phyloP scores from a whole-genome alignment of 1,284 basidiomycete genomes.

The Trametes hirsuta region DNA sequence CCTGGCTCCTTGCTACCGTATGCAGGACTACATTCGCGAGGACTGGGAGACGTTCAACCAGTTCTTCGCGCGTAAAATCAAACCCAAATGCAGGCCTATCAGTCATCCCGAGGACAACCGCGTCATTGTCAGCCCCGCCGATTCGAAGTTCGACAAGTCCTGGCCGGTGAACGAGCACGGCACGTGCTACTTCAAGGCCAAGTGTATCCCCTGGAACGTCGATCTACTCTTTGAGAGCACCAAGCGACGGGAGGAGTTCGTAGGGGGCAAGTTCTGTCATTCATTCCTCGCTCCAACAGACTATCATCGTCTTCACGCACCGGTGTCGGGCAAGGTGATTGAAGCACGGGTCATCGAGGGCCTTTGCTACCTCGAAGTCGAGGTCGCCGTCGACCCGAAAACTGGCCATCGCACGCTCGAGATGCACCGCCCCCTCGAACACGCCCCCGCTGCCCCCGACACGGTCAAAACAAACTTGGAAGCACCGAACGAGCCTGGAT shows the following conservation, averaged over 20 bases:
- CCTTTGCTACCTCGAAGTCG: constrained; percentile 50
- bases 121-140: constrained; percentile 8
- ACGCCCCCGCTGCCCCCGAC: no score
- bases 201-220: constrained; percentile 44
- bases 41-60: constrained; percentile 44
- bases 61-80: constrained; percentile 35
- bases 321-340: constrained; percentile 50
- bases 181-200: constrained; percentile 42
- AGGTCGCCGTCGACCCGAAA: constrained; percentile 19
- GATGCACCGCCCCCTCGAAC: no score
- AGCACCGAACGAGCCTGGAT: constrained; percentile 25
- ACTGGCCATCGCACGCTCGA: background rate
- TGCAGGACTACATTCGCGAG: constrained; percentile 16
- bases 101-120: background rate
- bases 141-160: constrained; percentile 27
- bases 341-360: constrained; percentile 49
- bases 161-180: constrained; percentile 30
- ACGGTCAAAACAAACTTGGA: background rate
- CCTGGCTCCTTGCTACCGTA: background rate
- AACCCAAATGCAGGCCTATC: background rate
- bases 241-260: constrained; percentile 34
- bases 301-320: constrained; percentile 61
- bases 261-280: constrained; percentile 57
- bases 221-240: constrained; percentile 39
- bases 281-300: constrained; percentile 50